Percentiles rank a stretch among this genome's conserved stretches.
These are phyloP conservation scores for Liriodendron chinense DNA, from an alignment of 164 flowering plant species.

Conservation along the genomic window DNA sequence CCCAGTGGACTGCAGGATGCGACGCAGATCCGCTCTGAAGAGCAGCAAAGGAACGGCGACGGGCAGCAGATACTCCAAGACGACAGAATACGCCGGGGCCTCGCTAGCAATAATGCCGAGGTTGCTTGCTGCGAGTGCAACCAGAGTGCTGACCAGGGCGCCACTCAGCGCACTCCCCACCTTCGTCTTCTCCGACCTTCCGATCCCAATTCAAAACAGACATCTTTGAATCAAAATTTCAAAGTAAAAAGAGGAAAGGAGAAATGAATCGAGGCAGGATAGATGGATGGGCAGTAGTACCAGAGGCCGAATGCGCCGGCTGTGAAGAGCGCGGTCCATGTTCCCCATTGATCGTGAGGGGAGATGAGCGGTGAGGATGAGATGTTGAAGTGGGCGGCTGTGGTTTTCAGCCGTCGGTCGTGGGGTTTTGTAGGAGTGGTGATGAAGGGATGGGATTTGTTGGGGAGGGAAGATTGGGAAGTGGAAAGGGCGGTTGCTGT, in stretches of 20 bases:
- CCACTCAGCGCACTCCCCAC: constrained; percentile 72
- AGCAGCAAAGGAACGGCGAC: constrained; percentile 70
- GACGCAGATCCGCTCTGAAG: constrained; percentile 78
- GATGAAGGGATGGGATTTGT: background rate
- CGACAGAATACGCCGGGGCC: constrained; percentile 62
- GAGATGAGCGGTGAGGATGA: constrained; percentile 52
- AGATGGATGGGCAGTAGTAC: constrained; percentile 27
- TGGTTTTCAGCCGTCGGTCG: background rate
- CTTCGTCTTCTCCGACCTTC: constrained; percentile 88
- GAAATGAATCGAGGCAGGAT: background rate
- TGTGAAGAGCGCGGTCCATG: constrained; percentile 81
- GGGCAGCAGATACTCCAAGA: constrained; percentile 65
- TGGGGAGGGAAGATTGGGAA: background rate
- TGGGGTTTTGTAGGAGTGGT: background rate
- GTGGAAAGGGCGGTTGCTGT: background rate
- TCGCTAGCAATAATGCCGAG: constrained; percentile 60
- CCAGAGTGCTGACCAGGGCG: constrained; percentile 69
- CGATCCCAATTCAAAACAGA: background rate
- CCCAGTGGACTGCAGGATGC: constrained; percentile 74
- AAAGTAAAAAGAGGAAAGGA: background rate
- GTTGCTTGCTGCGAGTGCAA: constrained; percentile 83
- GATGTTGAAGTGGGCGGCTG: background rate
- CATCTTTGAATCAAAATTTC: background rate
- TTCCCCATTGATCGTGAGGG: constrained; percentile 87
- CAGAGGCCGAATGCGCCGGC: constrained; percentile 83